Base-by-base conservation (phyloP, 1,284 basidiomycete genomes). In the Ganoderma sinense region DNA sequence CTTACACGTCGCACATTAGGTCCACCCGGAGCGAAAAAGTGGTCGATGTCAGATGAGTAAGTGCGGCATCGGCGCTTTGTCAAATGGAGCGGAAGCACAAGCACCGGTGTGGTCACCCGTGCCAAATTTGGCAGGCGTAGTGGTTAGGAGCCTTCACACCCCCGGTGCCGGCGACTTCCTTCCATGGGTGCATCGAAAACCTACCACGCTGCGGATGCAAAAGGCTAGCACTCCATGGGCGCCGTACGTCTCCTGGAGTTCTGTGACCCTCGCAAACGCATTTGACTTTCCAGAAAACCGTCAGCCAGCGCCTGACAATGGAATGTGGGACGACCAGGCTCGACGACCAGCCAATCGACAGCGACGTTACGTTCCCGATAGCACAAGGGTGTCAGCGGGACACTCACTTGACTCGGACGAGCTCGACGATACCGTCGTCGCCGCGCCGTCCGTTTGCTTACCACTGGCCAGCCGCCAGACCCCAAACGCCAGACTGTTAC, bases 81-180 rank as follows among this genome's bases (percentile, higher is more conserved):
- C 11, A 14, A 14, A 14, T 59, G 40, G n/a, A 18, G 26, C 53
- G 60, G 59, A 56, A 33, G 62, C 40, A 65, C 51, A 65, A 67
- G 65, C 59, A 48, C 65, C 59, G 36, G 61, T 18, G 45, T 48
- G n/a, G 62, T 58, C 39, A n/a, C n/a, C 64, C 39, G 40, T 66
- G 23, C 71, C 69, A 40, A 55, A 70, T 65, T 33, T 39, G 71
- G 71, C 53, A 73, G 51, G 65, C 64, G 67, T 67, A 65, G 69
- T 70, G 55, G 70, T 73, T 69, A 63, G 56, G 40, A 14, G 10
- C 23, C 23, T 39, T 41, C 39, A 14, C 36, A 29, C 39, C 36
- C 26, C 39, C 39, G 23, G n/a, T 29, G 16, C 36, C 59, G 29
- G 53, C 6, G 53, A 31, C 56, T 39, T 59, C 56, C 33, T 59